Base-by-base conservation (phyloP, 1,139 yeast species). In the Diutina catenulata region DNA sequence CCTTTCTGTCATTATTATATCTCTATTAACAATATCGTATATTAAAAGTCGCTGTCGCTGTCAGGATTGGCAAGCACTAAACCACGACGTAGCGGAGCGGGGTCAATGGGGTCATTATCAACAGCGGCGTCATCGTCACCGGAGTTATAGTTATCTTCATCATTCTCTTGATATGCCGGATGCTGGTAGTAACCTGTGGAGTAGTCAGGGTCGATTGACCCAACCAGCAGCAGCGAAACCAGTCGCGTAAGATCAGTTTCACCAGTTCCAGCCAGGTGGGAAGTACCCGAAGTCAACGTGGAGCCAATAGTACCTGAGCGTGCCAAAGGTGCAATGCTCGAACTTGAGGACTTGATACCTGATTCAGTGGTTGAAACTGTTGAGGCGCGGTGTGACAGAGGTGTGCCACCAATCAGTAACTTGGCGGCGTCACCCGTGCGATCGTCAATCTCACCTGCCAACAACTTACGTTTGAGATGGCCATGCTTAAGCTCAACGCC, bases 361-460 rank as follows among this genome's bases (percentile, higher is more conserved):
- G 23, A 5, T 8, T 6, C 3, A 10, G 13, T 2, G 22, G 14
- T 9, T 28, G 18, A 5, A 11, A 9, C 13, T 18, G 13, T 20
- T 31, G 24, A 6, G 14, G 15, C 4, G n/a, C n/a, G n/a, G n/a
- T n/a, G n/a, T n/a, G n/a, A n/a, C n/a, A n/a, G n/a, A n/a, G n/a
- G n/a, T n/a, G n/a, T n/a, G n/a, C 13, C n/a, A 13, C 35, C 35
- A 21, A 31, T 31, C 16, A 13, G 25, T 26, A 31, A 21, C 5
- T 24, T 11, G 7, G 25, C 18, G 10, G 23, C 14, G 7, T 21
- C 35, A n/a, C 10, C 6, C 4, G 20, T 26, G 3, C 25, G 18
- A 8, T 80, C 87, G 44, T 79, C 91, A 23, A 81, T 78, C 54
- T 82, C 94, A 11, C 81, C 75, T 1, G 91, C 91, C 42, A 82